Base-by-base conservation (phyloP, 257 asterid species). In the Fraxinus excelsior region DNA sequence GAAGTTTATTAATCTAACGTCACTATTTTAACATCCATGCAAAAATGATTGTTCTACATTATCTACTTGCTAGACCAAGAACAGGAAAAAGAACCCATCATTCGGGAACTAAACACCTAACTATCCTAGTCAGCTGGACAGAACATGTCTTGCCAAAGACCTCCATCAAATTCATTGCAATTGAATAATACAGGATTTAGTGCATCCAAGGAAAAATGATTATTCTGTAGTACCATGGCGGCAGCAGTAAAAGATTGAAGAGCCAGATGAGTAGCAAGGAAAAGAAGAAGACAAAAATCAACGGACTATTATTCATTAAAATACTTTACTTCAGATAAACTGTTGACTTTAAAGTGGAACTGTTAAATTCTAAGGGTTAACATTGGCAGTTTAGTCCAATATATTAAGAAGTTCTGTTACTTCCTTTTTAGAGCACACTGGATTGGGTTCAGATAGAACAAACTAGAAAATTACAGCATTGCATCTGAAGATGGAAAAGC, bases 401-500 rank as follows among this genome's bases (percentile, higher is more conserved):
- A 60, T 58, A 46, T 42, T 38, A 53, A 32, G 28, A 66, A 53
- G 19, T 68, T 18, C 21, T n/a, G 26, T 67, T 74, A 60, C 16
- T 51, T 70, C 78, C 46, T 74, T 65, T 70, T 21, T 32, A 31
- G 51, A 70, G 44, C 66, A 70, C 80, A 65, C 18, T 25, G 11
- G 58, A 76, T 14, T 42, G 60, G 49, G 62, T 72, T 67, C 76
- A 75, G 78, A 35, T 26, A 72, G n/a, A 38, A 81, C 42, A 69
- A 69, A 19, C 74, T 65, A 70, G 44, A 58, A 1, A 49, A 28
- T 37, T 16, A 56, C 31, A 70, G 75, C 56, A 51, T 66, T 75
- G 75, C 65, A 58, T 60, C 67, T 68, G 72, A 84, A 60, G 19
- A 65, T 71, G 75, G 19, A 46, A 77, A 28, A 58, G 72, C 80